Evolutionary conservation across 352 stramenopile genomes (phyloP), one percentile per base, ranked within the genome.

Genomic region (Phytophthora niederhauseri): DNA sequence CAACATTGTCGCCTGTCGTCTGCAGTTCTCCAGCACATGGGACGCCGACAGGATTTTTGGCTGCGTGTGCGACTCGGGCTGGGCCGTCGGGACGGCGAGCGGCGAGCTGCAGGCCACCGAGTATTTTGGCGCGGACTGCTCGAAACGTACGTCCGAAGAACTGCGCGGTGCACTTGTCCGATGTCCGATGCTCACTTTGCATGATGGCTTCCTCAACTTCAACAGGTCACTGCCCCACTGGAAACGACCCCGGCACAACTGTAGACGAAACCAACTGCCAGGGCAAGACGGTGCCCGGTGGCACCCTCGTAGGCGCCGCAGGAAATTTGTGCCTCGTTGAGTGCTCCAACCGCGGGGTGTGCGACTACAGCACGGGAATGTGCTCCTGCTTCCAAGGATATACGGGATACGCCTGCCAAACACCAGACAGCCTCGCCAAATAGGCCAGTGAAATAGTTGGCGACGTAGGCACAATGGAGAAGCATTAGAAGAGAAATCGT

Each of bases 291-390:
- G 73, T 85, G 2, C 65, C 75, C 1, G 84, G 76, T 11, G 77
- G 86, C 3, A 72, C 72, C 9, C 64, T 64, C 0, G 57, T 80
- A 2, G 91, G 91, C 1, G 61, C 43, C 6, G 36, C 67, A 28
- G 90, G 90, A 12, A 98, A 98, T 74, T 43, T 93, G 11, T 98
- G 94, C 68, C 89, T 98, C 38, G 78, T 96, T 15, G 93, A 98
- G 60, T 99, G 94, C 72, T 96, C 87, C 11, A 98, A 98, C 66
- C 90, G 93, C 9, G 94, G 95, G 5, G 73, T 93, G 11, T 98
- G 94, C 74, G 81, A 98, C 80, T 97, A 97, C 73, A 75, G 66
- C 28, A 85, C 60, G 2, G 93, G 93, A 1, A 45, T 74, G n/a
- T 98, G 95, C 74, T 78, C 67, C 43, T 98, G 94, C 67, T 98